These are phyloP conservation scores for Diutina sp. DNA, from an alignment of 1,139 yeast species.

Conservation along the genomic window DNA sequence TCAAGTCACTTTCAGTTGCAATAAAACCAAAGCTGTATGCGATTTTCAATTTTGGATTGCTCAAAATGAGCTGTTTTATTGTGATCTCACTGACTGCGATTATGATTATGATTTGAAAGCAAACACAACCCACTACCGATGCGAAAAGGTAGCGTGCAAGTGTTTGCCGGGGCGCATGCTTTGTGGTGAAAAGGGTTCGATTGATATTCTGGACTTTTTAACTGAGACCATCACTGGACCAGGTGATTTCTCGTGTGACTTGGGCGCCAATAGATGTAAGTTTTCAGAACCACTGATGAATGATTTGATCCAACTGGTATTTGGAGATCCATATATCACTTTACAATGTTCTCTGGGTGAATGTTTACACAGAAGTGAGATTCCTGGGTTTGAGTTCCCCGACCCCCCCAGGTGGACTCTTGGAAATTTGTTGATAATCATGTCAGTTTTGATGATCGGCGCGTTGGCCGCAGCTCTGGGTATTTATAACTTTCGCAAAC, in stretches of 20 bases:
- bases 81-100: conserved; percentile 64
- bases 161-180: conserved; percentile 89
- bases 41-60: conserved; percentile 96
- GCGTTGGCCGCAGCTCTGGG: conserved; percentile 25
- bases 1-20: conserved; percentile 86
- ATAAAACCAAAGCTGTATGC: conserved; percentile 51
- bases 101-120: conserved; percentile 51
- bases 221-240: conserved; percentile 89
- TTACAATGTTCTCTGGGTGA: conserved; percentile 76
- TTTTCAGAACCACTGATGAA: conserved; percentile 96
- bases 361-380: conserved; percentile 82
- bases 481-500: conserved; percentile 41
- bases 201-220: conserved; percentile 86
- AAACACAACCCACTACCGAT: conserved; percentile 65
- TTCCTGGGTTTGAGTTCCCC: conserved; percentile 80
- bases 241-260: conserved; percentile 78
- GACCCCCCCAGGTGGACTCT: conserved; percentile 37
- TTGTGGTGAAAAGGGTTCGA: conserved; percentile 89
- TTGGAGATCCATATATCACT: conserved; percentile 85
- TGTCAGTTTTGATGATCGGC: conserved; percentile 34
- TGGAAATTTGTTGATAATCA: conserved; percentile 36
- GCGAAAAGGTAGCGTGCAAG: conserved; percentile 66
- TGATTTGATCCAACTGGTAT: conserved; percentile 74
- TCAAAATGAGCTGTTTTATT: conserved; percentile 76
- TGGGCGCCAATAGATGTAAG: conserved; percentile 44